phyloP scores from a whole-genome alignment of 441 rosid species.

The Omphalea diandra region DNA sequence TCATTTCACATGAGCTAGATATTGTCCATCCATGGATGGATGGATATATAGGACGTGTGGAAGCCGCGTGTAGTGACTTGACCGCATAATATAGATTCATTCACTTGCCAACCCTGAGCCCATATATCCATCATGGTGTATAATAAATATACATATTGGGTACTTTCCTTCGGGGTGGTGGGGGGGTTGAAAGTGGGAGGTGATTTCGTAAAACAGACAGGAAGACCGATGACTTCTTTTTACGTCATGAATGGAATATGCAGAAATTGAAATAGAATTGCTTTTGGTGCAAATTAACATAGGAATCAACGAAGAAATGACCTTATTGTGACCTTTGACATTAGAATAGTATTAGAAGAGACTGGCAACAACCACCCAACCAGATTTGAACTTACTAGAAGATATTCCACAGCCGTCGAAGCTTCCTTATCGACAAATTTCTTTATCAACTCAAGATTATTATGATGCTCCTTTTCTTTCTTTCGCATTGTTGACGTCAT shows the following conservation, averaged over 20 bases:
- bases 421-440: not conserved
- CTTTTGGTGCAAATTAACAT: not conserved
- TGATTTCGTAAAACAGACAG: not conserved
- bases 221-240: not conserved
- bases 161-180: constrained; percentile 21
- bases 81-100: not conserved
- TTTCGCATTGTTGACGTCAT: not conserved
- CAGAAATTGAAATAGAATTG: too few relatives aligned
- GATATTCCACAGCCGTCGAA: not conserved
- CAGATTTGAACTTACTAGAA: not conserved
- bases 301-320: not conserved
- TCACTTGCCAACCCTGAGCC: too few relatives aligned
- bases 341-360: too few relatives aligned
- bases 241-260: not conserved
- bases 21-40: too few relatives aligned
- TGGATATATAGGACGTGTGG: not conserved
- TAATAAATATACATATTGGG: constrained; percentile 23
- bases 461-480: not conserved
- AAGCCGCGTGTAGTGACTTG: not conserved
- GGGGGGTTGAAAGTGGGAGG: not conserved
- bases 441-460: too few relatives aligned
- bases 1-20: too few relatives aligned
- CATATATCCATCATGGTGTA: too few relatives aligned
- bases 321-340: not conserved
- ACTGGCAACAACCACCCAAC: too few relatives aligned